Conservation (phyloP, 1,139 yeast genomes). For the Suhomyces coccinellae region DNA sequence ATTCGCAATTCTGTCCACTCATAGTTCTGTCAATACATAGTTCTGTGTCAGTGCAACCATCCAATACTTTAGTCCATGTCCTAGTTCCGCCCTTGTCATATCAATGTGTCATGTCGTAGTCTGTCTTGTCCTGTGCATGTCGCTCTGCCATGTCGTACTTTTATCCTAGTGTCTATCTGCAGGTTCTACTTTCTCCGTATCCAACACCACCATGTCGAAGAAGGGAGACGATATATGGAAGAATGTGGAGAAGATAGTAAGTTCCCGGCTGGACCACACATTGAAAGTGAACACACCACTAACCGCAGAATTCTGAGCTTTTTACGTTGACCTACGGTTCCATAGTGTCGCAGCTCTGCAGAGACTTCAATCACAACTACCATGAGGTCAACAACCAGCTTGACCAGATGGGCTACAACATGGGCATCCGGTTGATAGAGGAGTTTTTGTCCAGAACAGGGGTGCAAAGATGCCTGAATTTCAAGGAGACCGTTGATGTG, state of each 20-base stretch:
- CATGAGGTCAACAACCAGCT: slow-evolving; percentile 77
- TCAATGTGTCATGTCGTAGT: no score
- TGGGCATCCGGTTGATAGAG: slow-evolving; percentile 87
- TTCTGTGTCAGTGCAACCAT: no score
- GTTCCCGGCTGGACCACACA: slow-evolving; percentile 23
- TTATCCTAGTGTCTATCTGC: neutral
- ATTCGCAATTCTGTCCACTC: no score
- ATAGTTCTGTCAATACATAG: no score
- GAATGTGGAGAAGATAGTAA: slow-evolving; percentile 80
- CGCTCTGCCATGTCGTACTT: neutral
- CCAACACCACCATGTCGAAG: slow-evolving; percentile 45
- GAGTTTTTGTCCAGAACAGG: slow-evolving; percentile 90
- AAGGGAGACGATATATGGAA: slow-evolving; percentile 94
- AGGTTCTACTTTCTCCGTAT: neutral
- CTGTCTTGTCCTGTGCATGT: no score
- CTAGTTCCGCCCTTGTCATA: no score
- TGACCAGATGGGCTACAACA: slow-evolving; percentile 93
- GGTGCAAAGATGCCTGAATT: slow-evolving; percentile 73
- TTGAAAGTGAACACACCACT: neutral
- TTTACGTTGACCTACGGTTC: slow-evolving; percentile 94
- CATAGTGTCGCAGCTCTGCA: slow-evolving; percentile 88
- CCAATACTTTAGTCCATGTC: no score
- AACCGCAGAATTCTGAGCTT: slow-evolving; percentile 72
- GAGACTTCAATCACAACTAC: slow-evolving; percentile 78
- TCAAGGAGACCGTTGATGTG: slow-evolving; percentile 86